Evolutionary conservation across 2,329 filamentous ascomycete genomes (phyloP), one percentile per base, ranked within the genome.

Genomic region (Shiraia bambusicola): DNA sequence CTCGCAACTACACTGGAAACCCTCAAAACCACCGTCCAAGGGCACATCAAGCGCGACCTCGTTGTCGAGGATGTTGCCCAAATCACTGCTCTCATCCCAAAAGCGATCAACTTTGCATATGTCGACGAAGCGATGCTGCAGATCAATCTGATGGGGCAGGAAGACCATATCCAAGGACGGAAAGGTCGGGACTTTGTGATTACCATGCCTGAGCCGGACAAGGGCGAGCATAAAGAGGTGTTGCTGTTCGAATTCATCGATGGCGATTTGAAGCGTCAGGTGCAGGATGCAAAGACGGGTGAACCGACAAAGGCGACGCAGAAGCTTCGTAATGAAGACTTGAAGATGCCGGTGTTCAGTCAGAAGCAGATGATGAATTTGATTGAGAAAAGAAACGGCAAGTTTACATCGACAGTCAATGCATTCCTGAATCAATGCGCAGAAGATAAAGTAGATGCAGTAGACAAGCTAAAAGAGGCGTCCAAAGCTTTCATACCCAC

Each of bases 211-310:
- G 65, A 72, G 26, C 61, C 63, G 25, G 67, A 67, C 4, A 56
- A 65, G 28, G 58, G 72, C 46, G 71, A 73, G 26, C 74, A 74
- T 2, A 78, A 78, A 37, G 83, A 95, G 55, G 85, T 95, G 12
- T 70, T 98, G 16, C 80, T 92, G 26, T 95, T 98, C 58, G 93
- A 97, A 65, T 97, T 94, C 54, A 71, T 95, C 13, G 93, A 97
- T 65, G 91, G 87, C 0, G 92, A 96, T 63, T 69, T 97, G 53
- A 96, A 91, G 71, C 78, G 87, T 28, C 84, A 94, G 62, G 86
- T 90, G 1, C 74, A 78, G 38, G 74, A 85, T 63, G 79, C 81
- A 39, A 87, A 86, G 64, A 88, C 86, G 0, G 87, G 87, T 1
- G 83, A 91, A 65, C 78, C 84, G 1, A 82, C 78, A 0, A 86